These are phyloP conservation scores for Pisolithus microcarpus DNA, from an alignment of 768 basidiomycete species.

Conservation along the genomic window DNA sequence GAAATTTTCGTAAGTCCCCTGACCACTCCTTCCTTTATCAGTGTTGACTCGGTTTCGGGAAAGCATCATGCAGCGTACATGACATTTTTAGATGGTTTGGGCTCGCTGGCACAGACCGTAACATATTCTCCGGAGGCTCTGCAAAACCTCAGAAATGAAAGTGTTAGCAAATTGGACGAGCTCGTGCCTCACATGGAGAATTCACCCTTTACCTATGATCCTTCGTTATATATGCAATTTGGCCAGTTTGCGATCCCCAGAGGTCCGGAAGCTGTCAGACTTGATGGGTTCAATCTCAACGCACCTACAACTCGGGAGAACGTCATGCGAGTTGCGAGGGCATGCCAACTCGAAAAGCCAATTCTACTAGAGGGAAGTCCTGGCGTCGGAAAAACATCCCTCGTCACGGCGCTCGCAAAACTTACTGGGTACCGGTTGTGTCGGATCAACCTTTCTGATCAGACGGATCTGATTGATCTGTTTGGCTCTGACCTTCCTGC, in stretches of 20 bases:
- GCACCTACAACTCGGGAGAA: constrained; percentile 89
- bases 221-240: constrained; percentile 42
- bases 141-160: constrained; percentile 53
- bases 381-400: constrained; percentile 95
- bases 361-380: constrained; percentile 96
- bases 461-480: constrained; percentile 92
- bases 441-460: constrained; percentile 96
- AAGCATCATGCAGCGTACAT: constrained; percentile 92
- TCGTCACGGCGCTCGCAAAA: constrained; percentile 81
- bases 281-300: constrained; percentile 63
- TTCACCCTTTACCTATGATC: constrained; percentile 25
- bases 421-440: constrained; percentile 71
- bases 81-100: constrained; percentile 86
- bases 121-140: constrained; percentile 56
- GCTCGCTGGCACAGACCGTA: constrained; percentile 66
- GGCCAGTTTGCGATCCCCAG: constrained; percentile 68
- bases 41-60: constrained; percentile 9
- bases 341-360: constrained; percentile 84
- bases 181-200: constrained; percentile 42
- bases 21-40: background rate
- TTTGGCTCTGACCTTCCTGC: constrained; percentile 96
- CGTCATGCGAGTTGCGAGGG: constrained; percentile 80
- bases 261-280: constrained; percentile 37
- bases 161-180: constrained; percentile 44
- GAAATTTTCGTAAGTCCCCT: constrained; percentile 61